Conservation (phyloP, 495 filamentous ascomycete genomes). For the Letharia lupina region DNA sequence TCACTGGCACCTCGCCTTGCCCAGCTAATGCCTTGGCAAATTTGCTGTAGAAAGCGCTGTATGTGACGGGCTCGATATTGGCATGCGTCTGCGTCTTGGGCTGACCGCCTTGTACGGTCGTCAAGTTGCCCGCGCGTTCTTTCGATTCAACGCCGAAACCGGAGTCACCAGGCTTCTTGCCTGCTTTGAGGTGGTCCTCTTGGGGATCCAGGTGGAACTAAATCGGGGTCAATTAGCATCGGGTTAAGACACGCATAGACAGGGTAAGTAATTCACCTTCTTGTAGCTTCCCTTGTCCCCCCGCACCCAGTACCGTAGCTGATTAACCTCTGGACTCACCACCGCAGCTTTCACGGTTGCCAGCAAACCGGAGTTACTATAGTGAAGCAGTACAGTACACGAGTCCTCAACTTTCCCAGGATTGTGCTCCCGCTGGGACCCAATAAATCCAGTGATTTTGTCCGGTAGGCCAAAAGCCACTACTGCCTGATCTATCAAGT, state of each 20-base stretch:
- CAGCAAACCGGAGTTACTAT: constrained; percentile 44
- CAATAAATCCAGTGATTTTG: constrained; percentile 58
- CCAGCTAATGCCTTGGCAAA: constrained; percentile 58
- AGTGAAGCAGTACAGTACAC: constrained; percentile 60
- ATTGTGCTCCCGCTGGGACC: constrained; percentile 53
- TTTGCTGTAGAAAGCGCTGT: constrained; percentile 61
- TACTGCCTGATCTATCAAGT: constrained; percentile 75
- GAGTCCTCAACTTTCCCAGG: constrained; percentile 56
- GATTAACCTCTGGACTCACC: constrained; percentile 59
- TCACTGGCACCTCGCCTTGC: constrained; percentile 60
- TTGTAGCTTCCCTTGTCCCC: constrained; percentile 74
- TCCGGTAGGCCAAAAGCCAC: constrained; percentile 69
- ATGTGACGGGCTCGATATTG: constrained; percentile 62
- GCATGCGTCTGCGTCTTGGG: constrained; percentile 38
- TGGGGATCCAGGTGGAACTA: constrained; percentile 66
- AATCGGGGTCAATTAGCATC: background rate
- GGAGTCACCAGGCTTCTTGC: constrained; percentile 53
- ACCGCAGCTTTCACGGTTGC: constrained; percentile 62
- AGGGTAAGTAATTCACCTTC: constrained; percentile 40
- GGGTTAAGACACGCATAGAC: background rate
- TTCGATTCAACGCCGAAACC: constrained; percentile 60
- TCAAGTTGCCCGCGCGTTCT: constrained; percentile 35
- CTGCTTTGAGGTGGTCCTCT: constrained; percentile 70
- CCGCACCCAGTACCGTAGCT: constrained; percentile 72
- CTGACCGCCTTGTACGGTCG: constrained; percentile 38